Evolutionary conservation across 1,284 basidiomycete species (phyloP).

Genomic region (Apiotrichum porosum): DNA sequence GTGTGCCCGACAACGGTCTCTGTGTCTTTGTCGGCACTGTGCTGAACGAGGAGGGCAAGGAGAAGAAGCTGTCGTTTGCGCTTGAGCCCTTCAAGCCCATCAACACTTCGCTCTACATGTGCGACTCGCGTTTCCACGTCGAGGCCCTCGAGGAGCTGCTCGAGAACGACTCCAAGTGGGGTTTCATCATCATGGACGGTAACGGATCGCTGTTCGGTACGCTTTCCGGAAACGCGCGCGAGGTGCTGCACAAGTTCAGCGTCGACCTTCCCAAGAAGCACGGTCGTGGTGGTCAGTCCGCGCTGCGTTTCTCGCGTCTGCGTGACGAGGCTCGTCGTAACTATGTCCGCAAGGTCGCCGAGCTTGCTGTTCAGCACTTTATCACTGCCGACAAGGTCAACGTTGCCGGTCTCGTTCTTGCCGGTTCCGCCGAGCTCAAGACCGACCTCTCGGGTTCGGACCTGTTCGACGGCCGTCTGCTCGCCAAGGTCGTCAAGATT

Average conservation of each 20-base stretch:
- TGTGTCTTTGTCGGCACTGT: conserved; percentile 98
- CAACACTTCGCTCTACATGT: conserved; percentile 98
- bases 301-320: conserved; percentile 98
- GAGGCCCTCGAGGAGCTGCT: conserved; percentile 94
- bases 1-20: conserved; percentile 93
- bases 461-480: conserved; percentile 87
- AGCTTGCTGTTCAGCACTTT: conserved; percentile 94
- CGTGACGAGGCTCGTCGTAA: conserved; percentile 99
- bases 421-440: conserved; percentile 98
- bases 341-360: conserved; percentile 98
- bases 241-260: conserved; percentile 95
- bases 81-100: conserved; percentile 98
- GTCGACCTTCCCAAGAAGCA: conserved; percentile 99
- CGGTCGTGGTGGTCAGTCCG: conserved; percentile 99
- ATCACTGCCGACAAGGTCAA: conserved; percentile 99
- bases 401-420: conserved; percentile 92
- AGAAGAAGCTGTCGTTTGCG: conserved; percentile 97
- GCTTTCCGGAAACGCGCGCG: conserved; percentile 93
- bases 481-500: conserved; percentile 88
- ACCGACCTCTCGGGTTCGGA: conserved; percentile 94
- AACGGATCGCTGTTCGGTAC: conserved; percentile 74
- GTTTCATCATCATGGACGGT: conserved; percentile 91
- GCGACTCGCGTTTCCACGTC: conserved; percentile 99
- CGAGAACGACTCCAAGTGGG: conserved; percentile 96
- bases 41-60: conserved; percentile 96